A percentile compares a stretch with the other conserved stretches of the same genome.
These are phyloP conservation scores for Populus nigra DNA, from an alignment of 345 rosid species.

Conservation along the genomic window DNA sequence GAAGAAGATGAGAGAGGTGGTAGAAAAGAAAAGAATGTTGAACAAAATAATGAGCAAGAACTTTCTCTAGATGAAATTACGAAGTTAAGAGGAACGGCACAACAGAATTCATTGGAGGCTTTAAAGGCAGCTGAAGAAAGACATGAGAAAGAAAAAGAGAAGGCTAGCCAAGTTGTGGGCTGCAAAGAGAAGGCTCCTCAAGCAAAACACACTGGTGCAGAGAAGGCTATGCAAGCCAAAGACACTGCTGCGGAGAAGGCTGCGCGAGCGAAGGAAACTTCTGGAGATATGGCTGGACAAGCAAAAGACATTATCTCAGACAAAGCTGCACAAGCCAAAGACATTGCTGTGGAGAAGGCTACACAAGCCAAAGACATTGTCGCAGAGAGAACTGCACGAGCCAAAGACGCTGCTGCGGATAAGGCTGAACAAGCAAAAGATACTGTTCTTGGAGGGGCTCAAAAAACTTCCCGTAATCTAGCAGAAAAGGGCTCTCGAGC, in stretches of 20 bases:
- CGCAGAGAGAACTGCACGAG: neutral
- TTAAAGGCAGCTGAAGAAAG: slow-evolving; percentile 48
- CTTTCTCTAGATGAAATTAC: slow-evolving; percentile 25
- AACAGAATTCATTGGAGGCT: slow-evolving; percentile 48
- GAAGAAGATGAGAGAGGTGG: neutral
- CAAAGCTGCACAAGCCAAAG: neutral
- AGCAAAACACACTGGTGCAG: neutral
- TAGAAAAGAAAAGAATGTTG: neutral
- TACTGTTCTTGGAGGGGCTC: neutral
- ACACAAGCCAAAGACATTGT: slow-evolving; percentile 1
- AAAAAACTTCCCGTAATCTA: neutral
- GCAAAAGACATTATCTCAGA: too few species aligned
- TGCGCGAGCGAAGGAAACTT: neutral
- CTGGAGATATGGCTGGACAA: slow-evolving; percentile 1
- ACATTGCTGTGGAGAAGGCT: neutral
- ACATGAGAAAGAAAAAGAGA: slow-evolving; percentile 45
- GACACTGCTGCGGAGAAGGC: slow-evolving; percentile 12
- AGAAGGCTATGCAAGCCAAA: slow-evolving; percentile 14
- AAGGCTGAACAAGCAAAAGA: neutral
- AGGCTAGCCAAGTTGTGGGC: neutral
- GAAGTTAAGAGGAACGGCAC: slow-evolving; percentile 36
- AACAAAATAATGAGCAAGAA: neutral
- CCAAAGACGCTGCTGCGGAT: neutral
- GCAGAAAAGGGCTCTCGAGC: slow-evolving; percentile 25
- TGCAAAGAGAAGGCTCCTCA: neutral